Conservation (phyloP, 1,284 basidiomycete genomes). For the Pseudozyma hubeiensis region DNA sequence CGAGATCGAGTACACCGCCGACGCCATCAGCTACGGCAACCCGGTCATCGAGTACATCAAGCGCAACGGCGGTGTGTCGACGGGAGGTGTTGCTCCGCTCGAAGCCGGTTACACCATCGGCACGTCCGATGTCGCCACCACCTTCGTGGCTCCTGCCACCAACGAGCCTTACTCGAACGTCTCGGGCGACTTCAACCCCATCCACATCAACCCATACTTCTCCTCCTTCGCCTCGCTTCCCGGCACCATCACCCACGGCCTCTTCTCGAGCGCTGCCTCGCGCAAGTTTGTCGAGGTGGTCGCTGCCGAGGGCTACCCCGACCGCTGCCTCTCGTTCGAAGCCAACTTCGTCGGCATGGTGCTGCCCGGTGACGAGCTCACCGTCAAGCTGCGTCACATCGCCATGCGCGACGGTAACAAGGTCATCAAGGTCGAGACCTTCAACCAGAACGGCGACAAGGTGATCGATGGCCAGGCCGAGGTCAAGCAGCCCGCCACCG, state of each 20-base stretch:
- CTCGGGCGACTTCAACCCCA: conserved; percentile 97
- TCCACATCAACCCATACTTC: conserved; percentile 99
- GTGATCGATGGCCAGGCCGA: conserved; percentile 92
- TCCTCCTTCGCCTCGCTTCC: conserved; percentile 91
- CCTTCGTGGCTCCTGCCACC: conserved; percentile 74
- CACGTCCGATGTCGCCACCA: conserved; percentile 41
- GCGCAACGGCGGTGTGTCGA: conserved; percentile 84
- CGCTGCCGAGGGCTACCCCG: conserved; percentile 90
- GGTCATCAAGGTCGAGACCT: conserved; percentile 88
- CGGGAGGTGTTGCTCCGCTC: conserved; percentile 78
- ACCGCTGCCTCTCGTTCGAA: conserved; percentile 72
- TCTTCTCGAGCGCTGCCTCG: conserved; percentile 96
- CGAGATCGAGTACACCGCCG: conserved; percentile 58
- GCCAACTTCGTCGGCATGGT: conserved; percentile 91
- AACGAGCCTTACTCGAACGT: conserved; percentile 95
- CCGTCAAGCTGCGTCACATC: conserved; percentile 77
- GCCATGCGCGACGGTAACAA: conserved; percentile 71
- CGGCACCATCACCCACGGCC: conserved; percentile 95
- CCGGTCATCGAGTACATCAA: conserved; percentile 92
- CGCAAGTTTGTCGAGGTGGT: conserved; percentile 92
- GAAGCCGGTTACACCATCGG: conserved; percentile 72
- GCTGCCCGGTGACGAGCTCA: conserved; percentile 88
- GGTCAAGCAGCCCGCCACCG: conserved; percentile 83
- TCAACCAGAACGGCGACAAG: conserved; percentile 87
- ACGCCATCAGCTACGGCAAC: conserved; percentile 74